phyloP scores from a whole-genome alignment of 257 asterid genomes.

The Solanum rostratum region DNA sequence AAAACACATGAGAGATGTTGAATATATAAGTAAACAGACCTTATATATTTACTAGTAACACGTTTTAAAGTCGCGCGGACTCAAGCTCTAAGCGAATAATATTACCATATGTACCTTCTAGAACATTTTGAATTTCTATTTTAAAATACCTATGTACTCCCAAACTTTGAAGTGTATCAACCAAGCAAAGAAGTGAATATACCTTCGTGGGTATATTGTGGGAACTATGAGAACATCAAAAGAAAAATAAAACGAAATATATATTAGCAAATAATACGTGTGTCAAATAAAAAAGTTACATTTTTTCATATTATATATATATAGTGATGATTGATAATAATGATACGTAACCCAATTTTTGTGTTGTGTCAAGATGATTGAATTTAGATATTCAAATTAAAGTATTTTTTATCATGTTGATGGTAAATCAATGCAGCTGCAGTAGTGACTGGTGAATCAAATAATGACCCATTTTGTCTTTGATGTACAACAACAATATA shows the following conservation, averaged over 20 bases:
- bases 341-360: constrained; percentile 5
- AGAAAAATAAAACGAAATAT: not conserved
- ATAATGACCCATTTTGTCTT: constrained; percentile 25
- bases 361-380: not conserved
- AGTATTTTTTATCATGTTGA: constrained; percentile 13
- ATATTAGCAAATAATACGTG: not conserved
- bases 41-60: no score
- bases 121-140: not conserved
- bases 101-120: constrained; percentile 11
- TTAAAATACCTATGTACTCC: constrained; percentile 16
- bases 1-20: no score
- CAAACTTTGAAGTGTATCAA: constrained; percentile 17
- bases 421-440: constrained; percentile 29
- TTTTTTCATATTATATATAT: no score
- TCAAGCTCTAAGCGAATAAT: no score
- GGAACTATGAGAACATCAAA: constrained; percentile 8
- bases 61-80: no score
- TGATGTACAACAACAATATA: no score
- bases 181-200: constrained; percentile 6
- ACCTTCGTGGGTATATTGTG: constrained; percentile 6
- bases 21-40: no score
- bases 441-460: constrained; percentile 36
- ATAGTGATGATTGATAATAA: no score
- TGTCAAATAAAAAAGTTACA: no score
- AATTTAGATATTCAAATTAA: constrained; percentile 7